These are phyloP conservation scores for Cercospora berteroae DNA, from an alignment of 2,329 filamentous ascomycete species.

Conservation along the genomic window DNA sequence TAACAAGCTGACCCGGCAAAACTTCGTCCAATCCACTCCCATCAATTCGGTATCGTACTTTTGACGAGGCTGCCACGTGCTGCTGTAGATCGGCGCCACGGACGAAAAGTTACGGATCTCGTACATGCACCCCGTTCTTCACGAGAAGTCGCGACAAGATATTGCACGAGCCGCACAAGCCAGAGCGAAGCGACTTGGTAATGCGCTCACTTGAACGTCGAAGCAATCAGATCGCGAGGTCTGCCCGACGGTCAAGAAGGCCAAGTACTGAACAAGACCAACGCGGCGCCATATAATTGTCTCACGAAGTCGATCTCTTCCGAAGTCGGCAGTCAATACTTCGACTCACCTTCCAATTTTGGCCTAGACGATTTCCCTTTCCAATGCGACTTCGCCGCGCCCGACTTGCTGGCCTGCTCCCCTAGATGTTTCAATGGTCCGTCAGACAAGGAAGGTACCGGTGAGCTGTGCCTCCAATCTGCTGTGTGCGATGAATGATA, in stretches of 20 bases:
- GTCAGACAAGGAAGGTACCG: slow-evolving; percentile 5
- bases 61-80: slow-evolving; percentile 2
- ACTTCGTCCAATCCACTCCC: not conserved
- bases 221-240: not conserved
- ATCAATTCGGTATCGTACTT: not conserved
- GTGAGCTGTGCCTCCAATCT: not conserved
- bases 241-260: not conserved
- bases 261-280: slow-evolving; percentile 2
- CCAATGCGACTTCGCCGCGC: slow-evolving; percentile 1
- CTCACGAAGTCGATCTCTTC: slow-evolving; percentile 11
- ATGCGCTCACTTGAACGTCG: not conserved
- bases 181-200: not conserved
- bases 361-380: slow-evolving; percentile 4
- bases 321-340: slow-evolving; percentile 15
- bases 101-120: not conserved
- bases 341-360: slow-evolving; percentile 1
- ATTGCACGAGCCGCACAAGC: not conserved
- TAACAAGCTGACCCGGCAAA: not conserved
- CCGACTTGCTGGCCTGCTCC: not conserved
- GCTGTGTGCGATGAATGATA: slow-evolving; percentile 1
- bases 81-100: not conserved
- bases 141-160: not conserved
- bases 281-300: not conserved
- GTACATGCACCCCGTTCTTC: not conserved
- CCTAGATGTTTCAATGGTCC: not conserved